Evolutionary conservation across 495 filamentous ascomycete species (phyloP).

Genomic region (Penicillium cosmopolitanum): DNA sequence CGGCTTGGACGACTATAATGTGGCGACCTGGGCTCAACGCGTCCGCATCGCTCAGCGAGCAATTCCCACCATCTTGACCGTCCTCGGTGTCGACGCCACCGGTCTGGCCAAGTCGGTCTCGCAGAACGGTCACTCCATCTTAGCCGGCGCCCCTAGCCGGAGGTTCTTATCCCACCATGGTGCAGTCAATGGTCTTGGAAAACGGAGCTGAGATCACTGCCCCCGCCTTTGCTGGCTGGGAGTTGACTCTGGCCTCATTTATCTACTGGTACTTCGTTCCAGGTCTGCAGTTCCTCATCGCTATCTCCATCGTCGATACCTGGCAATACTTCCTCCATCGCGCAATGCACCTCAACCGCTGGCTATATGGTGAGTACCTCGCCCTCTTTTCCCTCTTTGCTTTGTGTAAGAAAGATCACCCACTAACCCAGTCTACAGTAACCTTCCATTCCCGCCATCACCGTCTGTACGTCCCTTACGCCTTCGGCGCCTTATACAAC

Average conservation of each 20-base stretch:
- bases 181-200: conserved; percentile 38
- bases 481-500: conserved; percentile 96
- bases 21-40: conserved; percentile 78
- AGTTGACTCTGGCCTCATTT: conserved; percentile 68
- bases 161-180: conserved; percentile 65
- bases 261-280: conserved; percentile 84
- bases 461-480: conserved; percentile 94
- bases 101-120: conserved; percentile 42
- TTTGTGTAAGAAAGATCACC: neutral
- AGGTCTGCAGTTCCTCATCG: conserved; percentile 70
- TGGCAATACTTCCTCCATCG: conserved; percentile 98
- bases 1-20: conserved; percentile 80
- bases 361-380: conserved; percentile 82
- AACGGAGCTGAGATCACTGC: conserved; percentile 37
- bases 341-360: conserved; percentile 91
- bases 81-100: conserved; percentile 47
- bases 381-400: neutral
- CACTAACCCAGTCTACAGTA: conserved; percentile 49
- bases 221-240: conserved; percentile 63
- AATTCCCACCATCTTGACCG: conserved; percentile 60
- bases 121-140: conserved; percentile 56
- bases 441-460: conserved; percentile 94
- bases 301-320: conserved; percentile 78
- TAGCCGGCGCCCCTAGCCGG: conserved; percentile 71
- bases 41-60: conserved; percentile 71